Percentiles rank a stretch among this genome's conserved stretches.
phyloP scores from a whole-genome alignment of 768 basidiomycete genomes.

The Dendrothele bispora region DNA sequence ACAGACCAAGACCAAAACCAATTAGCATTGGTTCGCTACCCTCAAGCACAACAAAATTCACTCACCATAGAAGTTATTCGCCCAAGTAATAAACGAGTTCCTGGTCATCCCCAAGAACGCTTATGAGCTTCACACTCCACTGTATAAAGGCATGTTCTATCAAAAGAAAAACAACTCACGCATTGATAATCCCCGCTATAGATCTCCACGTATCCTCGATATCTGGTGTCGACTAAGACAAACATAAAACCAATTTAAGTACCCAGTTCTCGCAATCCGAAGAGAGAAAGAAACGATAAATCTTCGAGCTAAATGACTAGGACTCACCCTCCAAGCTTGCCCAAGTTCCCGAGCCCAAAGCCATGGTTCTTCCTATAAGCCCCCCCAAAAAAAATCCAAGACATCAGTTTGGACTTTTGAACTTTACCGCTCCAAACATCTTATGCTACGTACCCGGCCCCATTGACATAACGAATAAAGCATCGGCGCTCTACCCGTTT shows the following conservation, averaged over 20 bases:
- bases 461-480: slow-evolving; percentile 70
- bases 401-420: too few species aligned
- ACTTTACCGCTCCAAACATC: too few species aligned
- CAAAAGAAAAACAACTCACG: slow-evolving; percentile 29
- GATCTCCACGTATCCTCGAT: slow-evolving; percentile 50
- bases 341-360: slow-evolving; percentile 58
- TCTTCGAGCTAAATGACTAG: neutral
- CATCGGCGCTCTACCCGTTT: slow-evolving; percentile 51
- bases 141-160: neutral
- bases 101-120: slow-evolving; percentile 32
- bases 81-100: slow-evolving; percentile 62
- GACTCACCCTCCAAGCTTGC: slow-evolving; percentile 65
- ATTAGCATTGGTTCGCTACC: too few species aligned
- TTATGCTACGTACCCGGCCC: slow-evolving; percentile 57
- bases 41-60: too few species aligned
- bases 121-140: too few species aligned
- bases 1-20: too few species aligned
- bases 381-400: too few species aligned
- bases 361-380: slow-evolving; percentile 62
- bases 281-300: too few species aligned
- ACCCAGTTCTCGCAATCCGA: too few species aligned
- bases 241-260: neutral
- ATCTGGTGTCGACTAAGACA: slow-evolving; percentile 49
- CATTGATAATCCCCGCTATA: slow-evolving; percentile 51
- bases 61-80: slow-evolving; percentile 69